Evolutionary conservation across 2,329 filamentous ascomycete genomes (phyloP).

Genomic region (Cercospora sp.): DNA sequence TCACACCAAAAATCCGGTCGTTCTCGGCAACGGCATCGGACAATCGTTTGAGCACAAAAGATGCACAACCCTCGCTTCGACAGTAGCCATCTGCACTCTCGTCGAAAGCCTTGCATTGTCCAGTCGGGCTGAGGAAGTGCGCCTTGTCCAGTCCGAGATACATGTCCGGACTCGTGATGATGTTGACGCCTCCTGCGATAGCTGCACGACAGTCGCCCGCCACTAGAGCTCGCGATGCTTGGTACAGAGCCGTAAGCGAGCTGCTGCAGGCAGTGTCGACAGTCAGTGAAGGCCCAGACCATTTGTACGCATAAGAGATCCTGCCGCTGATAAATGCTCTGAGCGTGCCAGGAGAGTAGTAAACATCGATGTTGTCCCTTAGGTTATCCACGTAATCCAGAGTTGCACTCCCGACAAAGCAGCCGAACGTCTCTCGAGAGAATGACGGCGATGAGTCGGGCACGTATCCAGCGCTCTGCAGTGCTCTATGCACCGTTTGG

Average conservation of each 20-base stretch:
- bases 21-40: slow-evolving; percentile 38
- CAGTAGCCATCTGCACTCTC: slow-evolving; percentile 40
- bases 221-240: slow-evolving; percentile 9
- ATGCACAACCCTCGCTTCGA: slow-evolving; percentile 36
- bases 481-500: slow-evolving; percentile 9
- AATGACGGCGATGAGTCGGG: slow-evolving; percentile 13
- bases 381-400: slow-evolving; percentile 18
- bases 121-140: slow-evolving; percentile 25
- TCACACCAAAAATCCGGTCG: slow-evolving; percentile 40
- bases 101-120: slow-evolving; percentile 38
- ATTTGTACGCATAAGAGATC: slow-evolving; percentile 19
- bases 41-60: slow-evolving; percentile 38
- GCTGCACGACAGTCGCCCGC: slow-evolving; percentile 18
- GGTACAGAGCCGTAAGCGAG: slow-evolving; percentile 14
- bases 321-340: slow-evolving; percentile 15
- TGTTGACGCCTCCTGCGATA: slow-evolving; percentile 19
- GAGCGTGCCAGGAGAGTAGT: slow-evolving; percentile 15
- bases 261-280: slow-evolving; percentile 21
- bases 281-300: slow-evolving; percentile 17
- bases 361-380: slow-evolving; percentile 14
- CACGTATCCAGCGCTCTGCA: slow-evolving; percentile 19
- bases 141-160: slow-evolving; percentile 23
- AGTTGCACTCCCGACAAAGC: slow-evolving; percentile 14
- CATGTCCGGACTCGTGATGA: slow-evolving; percentile 22
- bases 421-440: slow-evolving; percentile 15